Percentiles rank a stretch among this genome's conserved stretches.
Evolutionary conservation across 2,329 filamentous ascomycete genomes (phyloP).

Genomic region (Karstenula rhodostoma): DNA sequence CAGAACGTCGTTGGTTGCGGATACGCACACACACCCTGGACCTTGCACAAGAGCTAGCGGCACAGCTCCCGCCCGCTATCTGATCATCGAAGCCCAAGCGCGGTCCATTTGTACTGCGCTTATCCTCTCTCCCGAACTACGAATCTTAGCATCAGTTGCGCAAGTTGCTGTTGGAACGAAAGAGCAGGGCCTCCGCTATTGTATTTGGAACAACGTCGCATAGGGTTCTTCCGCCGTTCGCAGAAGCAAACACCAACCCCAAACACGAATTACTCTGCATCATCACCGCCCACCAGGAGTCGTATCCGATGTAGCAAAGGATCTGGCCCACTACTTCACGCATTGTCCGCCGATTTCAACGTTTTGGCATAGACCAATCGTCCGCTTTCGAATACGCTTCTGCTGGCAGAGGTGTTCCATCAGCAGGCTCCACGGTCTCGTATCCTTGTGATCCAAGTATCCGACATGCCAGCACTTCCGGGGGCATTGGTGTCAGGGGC

Average conservation of each 20-base stretch:
- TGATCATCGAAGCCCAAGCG: constrained; percentile 24
- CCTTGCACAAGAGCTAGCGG: constrained; percentile 42
- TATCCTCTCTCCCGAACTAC: constrained; percentile 18
- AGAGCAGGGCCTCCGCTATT: constrained; percentile 31
- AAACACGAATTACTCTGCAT: constrained; percentile 42
- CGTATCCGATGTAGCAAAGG: constrained; percentile 44
- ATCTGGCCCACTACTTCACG: constrained; percentile 32
- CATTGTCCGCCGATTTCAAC: constrained; percentile 23
- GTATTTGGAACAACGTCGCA: constrained; percentile 29
- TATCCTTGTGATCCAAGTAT: constrained; percentile 20
- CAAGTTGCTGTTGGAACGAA: constrained; percentile 22
- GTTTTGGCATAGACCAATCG: constrained; percentile 28
- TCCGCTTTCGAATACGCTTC: constrained; percentile 35
- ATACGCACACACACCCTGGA: constrained; percentile 33
- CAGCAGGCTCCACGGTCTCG: constrained; percentile 20
- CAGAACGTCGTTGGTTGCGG: constrained; percentile 45
- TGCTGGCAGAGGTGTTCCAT: constrained; percentile 47
- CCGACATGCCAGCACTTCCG: constrained; percentile 46
- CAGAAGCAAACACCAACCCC: constrained; percentile 32
- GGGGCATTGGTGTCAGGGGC: constrained; percentile 39
- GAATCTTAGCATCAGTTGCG: constrained; percentile 19
- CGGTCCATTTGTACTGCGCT: constrained; percentile 18
- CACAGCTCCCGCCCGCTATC: constrained; percentile 40
- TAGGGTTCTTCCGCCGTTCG: constrained; percentile 27
- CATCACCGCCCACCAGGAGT: constrained; percentile 33